Conservation (phyloP, 2,329 filamentous ascomycete genomes). For the Dothideomycetidae sp. region DNA sequence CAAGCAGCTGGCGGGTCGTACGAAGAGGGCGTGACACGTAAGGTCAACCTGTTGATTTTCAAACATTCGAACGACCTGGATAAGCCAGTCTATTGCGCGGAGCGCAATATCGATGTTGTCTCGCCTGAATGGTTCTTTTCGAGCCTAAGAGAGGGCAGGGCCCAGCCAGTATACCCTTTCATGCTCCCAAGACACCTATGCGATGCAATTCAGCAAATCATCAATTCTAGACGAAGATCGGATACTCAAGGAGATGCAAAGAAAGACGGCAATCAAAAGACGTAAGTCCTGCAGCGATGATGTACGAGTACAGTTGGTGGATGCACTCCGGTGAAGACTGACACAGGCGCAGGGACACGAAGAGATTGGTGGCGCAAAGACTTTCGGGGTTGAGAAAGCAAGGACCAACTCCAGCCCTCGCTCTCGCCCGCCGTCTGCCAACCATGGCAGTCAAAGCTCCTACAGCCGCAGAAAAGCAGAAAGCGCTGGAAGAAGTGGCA, state of each 20-base stretch:
- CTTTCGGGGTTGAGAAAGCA: constrained; percentile 6
- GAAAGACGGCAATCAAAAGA: background rate
- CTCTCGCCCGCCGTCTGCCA: background rate
- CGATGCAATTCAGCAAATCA: constrained; percentile 4
- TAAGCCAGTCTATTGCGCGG: constrained; percentile 63
- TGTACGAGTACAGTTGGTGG: background rate
- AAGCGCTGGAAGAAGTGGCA: constrained; percentile 2
- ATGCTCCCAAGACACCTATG: constrained; percentile 1
- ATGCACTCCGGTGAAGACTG: background rate
- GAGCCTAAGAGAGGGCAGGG: constrained; percentile 44
- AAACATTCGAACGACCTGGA: constrained; percentile 43
- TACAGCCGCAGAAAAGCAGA: background rate
- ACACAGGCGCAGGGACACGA: background rate
- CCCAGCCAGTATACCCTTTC: background rate
- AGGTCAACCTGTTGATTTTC: constrained; percentile 63
- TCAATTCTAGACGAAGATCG: background rate
- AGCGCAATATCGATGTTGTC: constrained; percentile 70
- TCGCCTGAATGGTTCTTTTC: constrained; percentile 72
- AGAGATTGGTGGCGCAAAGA: background rate
- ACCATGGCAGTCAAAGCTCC: background rate
- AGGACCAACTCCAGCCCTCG: constrained; percentile 1
- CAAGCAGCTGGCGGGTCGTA: constrained; percentile 51
- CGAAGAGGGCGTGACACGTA: constrained; percentile 57
- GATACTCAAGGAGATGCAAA: background rate
- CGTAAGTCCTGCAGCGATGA: background rate